A percentile compares a stretch with the other conserved stretches of the same genome.
phyloP scores from a whole-genome alignment of 1,139 yeast genomes.

The Blastobotrys aristatus region DNA sequence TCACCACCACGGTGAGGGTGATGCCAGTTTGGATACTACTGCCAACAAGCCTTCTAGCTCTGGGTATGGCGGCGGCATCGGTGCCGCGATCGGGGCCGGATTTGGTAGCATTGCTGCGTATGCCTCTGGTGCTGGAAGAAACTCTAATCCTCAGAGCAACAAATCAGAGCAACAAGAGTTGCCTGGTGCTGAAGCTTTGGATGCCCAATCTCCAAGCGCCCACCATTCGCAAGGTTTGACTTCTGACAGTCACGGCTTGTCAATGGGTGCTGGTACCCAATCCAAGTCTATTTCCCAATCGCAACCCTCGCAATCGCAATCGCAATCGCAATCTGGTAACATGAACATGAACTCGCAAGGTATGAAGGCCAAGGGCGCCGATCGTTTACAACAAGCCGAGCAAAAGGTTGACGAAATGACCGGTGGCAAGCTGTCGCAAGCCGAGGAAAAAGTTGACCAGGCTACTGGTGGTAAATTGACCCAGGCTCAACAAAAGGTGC shows the following conservation, averaged over 20 bases:
- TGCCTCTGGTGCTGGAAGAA: not conserved
- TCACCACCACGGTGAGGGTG: not conserved
- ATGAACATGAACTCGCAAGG: not conserved
- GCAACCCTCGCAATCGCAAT: not conserved
- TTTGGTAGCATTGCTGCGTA: not conserved
- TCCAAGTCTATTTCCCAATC: too few relatives aligned
- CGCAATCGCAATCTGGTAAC: not conserved
- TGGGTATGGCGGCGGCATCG: slow-evolving; percentile 9
- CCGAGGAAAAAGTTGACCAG: slow-evolving; percentile 1
- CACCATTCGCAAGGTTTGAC: not conserved
- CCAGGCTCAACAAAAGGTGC: not conserved
- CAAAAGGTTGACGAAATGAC: not conserved
- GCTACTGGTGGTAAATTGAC: slow-evolving; percentile 7
- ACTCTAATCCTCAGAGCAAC: not conserved
- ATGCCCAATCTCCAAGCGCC: not conserved
- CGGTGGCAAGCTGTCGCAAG: slow-evolving; percentile 2
- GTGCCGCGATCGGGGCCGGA: slow-evolving; percentile 7
- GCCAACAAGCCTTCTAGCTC: too few relatives aligned
- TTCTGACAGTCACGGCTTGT: too few relatives aligned
- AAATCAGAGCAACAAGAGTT: not conserved
- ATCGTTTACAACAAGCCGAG: not conserved
- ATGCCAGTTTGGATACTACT: not conserved
- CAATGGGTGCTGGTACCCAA: too few relatives aligned
- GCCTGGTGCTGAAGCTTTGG: not conserved
- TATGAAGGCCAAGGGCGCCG: not conserved